Conservation (phyloP, 192 early-diverging fungal species). For the Coemansia sp. region DNA sequence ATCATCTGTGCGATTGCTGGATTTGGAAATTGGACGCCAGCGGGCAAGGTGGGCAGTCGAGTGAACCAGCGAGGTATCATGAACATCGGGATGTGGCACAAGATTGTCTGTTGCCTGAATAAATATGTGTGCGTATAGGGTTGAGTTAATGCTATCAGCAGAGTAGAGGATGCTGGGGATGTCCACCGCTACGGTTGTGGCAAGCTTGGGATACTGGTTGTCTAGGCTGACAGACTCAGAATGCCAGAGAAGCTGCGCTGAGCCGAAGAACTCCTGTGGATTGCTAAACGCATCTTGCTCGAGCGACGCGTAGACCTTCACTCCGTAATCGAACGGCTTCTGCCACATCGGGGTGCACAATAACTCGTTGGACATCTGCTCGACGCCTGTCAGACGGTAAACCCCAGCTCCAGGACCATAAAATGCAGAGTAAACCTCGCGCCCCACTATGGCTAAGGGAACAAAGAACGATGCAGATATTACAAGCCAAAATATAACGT, state of each 20-base stretch:
- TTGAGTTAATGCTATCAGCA: not conserved
- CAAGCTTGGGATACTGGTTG: slow-evolving; percentile 1
- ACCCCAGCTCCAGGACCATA: not conserved
- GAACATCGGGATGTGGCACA: slow-evolving; percentile 1
- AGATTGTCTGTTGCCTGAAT: slow-evolving; percentile 6
- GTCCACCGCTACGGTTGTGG: not conserved
- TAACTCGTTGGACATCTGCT: not conserved
- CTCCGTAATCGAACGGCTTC: slow-evolving; percentile 5
- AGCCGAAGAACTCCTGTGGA: not conserved
- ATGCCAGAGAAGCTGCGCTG: slow-evolving; percentile 15
- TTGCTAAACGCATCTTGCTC: not conserved
- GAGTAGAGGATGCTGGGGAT: not conserved
- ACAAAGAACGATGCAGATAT: not conserved
- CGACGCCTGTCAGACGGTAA: not conserved
- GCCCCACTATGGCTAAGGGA: too few relatives aligned
- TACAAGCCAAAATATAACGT: not conserved
- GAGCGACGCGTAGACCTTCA: slow-evolving; percentile 7
- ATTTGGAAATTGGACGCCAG: not conserved
- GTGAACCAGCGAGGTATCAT: slow-evolving; percentile 1
- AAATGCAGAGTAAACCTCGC: not conserved
- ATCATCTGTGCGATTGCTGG: not conserved
- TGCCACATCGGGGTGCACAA: not conserved
- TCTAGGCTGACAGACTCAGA: not conserved
- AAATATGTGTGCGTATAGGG: slow-evolving; percentile 6
- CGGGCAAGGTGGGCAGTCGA: not conserved